Percentiles rank a stretch among this genome's conserved stretches.
Evolutionary conservation across 2,329 filamentous ascomycete species (phyloP).

Genomic region (Fusarium anguioides): DNA sequence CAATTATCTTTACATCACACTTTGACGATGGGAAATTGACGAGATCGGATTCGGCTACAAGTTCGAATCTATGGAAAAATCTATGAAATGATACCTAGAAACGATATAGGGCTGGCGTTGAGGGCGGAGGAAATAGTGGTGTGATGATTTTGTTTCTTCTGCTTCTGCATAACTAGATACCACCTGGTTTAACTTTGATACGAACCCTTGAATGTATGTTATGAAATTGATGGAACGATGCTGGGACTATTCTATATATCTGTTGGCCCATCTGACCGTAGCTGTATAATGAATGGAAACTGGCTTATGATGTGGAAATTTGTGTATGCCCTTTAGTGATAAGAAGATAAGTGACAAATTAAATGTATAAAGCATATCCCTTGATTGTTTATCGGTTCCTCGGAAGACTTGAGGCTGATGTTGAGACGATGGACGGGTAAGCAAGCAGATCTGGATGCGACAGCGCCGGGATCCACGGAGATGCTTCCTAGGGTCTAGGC

Average conservation of each 20-base stretch:
- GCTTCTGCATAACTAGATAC: constrained; percentile 40
- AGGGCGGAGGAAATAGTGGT: constrained; percentile 5
- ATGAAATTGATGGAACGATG: constrained; percentile 14
- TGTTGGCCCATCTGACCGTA: neutral
- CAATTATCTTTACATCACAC: neutral
- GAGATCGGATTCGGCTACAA: neutral
- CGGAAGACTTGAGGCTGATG: neutral
- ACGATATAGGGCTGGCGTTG: constrained; percentile 27
- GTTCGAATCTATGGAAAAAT: neutral
- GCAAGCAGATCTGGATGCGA: neutral
- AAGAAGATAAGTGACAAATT: neutral
- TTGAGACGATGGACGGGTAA: neutral
- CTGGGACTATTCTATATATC: constrained; percentile 2
- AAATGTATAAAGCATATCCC: neutral
- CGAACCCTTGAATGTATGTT: constrained; percentile 16
- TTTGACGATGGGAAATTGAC: neutral
- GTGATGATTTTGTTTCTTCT: constrained; percentile 18
- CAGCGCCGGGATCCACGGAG: neutral
- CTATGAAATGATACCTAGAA: constrained; percentile 6
- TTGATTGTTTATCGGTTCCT: neutral
- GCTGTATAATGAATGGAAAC: constrained; percentile 11
- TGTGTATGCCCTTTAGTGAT: neutral
- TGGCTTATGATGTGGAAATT: neutral
- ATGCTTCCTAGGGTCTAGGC: neutral
- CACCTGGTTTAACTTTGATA: constrained; percentile 36